phyloP scores from a whole-genome alignment of 2,329 filamentous ascomycete species.

The Cercospora citrullina region DNA sequence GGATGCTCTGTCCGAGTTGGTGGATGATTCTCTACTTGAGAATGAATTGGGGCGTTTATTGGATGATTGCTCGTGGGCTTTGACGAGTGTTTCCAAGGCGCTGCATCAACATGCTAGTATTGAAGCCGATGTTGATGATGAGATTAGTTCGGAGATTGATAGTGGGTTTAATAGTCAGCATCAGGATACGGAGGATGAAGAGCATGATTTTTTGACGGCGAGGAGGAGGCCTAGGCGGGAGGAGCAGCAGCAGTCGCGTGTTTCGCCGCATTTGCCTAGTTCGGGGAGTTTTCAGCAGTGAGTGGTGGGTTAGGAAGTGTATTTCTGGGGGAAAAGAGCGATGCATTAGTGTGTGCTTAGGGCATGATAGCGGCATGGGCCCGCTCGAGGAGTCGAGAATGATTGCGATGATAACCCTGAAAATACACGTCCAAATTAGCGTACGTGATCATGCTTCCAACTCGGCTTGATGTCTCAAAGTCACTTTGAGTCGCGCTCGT shows the following conservation, averaged over 20 bases:
- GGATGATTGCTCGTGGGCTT: slow-evolving; percentile 27
- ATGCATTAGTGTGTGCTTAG: too few relatives aligned
- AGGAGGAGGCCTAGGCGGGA: slow-evolving; percentile 9
- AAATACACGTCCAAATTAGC: neutral
- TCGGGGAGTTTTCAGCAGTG: neutral
- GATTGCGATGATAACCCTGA: neutral
- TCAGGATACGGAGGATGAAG: slow-evolving; percentile 28
- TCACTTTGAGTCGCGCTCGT: too few relatives aligned
- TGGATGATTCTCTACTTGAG: slow-evolving; percentile 32
- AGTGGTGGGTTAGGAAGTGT: neutral
- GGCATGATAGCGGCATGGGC: neutral
- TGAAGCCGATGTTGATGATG: slow-evolving; percentile 20
- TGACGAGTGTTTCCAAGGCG: slow-evolving; percentile 18
- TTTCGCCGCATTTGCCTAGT: slow-evolving; percentile 4
- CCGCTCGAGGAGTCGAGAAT: neutral
- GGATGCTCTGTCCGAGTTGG: slow-evolving; percentile 35
- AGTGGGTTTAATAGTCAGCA: slow-evolving; percentile 27
- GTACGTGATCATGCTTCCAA: too few relatives aligned
- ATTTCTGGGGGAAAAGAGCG: neutral
- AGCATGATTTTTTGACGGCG: slow-evolving; percentile 13
- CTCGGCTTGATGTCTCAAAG: too few relatives aligned
- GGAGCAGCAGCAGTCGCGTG: neutral
- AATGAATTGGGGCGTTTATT: slow-evolving; percentile 37
- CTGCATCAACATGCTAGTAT: slow-evolving; percentile 22
- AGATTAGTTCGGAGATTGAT: slow-evolving; percentile 24